Conservation (phyloP, 208 protist genomes). For the Wallacemonas sp. region DNA sequence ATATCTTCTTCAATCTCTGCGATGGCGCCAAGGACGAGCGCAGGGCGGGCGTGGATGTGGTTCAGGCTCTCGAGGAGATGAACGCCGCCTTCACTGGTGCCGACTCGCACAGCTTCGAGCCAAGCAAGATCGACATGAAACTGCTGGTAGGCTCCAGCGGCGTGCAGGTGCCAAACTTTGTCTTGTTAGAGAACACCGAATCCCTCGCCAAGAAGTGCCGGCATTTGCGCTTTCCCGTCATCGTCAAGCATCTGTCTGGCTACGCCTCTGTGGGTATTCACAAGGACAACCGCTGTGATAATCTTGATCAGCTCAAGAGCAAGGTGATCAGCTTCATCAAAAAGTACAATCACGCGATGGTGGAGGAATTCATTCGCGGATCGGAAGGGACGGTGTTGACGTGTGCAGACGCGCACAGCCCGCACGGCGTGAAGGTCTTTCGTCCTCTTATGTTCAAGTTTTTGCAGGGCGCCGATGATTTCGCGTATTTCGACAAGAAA, state of each 20-base stretch:
- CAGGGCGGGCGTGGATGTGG: slow-evolving; percentile 80
- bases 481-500: slow-evolving; percentile 90
- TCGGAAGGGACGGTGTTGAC: slow-evolving; percentile 84
- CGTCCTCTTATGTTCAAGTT: slow-evolving; percentile 87
- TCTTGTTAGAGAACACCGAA: slow-evolving; percentile 65
- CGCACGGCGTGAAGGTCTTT: slow-evolving; percentile 80
- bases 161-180: slow-evolving; percentile 82
- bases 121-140: slow-evolving; percentile 91
- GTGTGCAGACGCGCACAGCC: slow-evolving; percentile 69
- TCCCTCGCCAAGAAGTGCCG: slow-evolving; percentile 81
- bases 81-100: slow-evolving; percentile 89
- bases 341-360: slow-evolving; percentile 80
- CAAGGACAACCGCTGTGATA: slow-evolving; percentile 84
- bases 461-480: slow-evolving; percentile 70
- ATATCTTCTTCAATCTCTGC: slow-evolving; percentile 91
- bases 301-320: slow-evolving; percentile 68
- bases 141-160: slow-evolving; percentile 75
- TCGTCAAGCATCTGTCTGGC: slow-evolving; percentile 87
- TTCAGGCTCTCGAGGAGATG: slow-evolving; percentile 81
- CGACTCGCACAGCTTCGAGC: slow-evolving; percentile 84
- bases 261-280: slow-evolving; percentile 88
- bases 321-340: slow-evolving; percentile 70
- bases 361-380: slow-evolving; percentile 90
- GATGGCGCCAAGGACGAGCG: slow-evolving; percentile 85
- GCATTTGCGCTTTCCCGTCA: slow-evolving; percentile 86